Evolutionary conservation across 805 yeast species (phyloP).

Genomic region (Saturnispora quitensis): DNA sequence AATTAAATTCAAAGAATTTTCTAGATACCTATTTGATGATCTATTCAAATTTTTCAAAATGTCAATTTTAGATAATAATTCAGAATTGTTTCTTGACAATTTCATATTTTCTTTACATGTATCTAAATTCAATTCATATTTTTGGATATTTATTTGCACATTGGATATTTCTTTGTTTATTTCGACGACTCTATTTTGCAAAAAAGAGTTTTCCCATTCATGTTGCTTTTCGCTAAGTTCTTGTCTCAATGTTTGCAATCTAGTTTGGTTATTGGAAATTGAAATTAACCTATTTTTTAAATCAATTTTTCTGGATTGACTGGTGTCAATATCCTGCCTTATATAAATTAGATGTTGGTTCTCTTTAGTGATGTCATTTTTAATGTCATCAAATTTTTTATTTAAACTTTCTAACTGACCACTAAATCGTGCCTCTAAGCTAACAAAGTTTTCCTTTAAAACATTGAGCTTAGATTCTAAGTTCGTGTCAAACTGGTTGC

Average conservation of each 20-base stretch:
- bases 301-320: slow-evolving; percentile 27
- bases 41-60: slow-evolving; percentile 15
- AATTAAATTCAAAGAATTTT: slow-evolving; percentile 7
- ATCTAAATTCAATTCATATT: slow-evolving; percentile 41
- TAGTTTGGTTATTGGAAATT: slow-evolving; percentile 36
- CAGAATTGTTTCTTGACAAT: slow-evolving; percentile 48
- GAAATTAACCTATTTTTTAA: slow-evolving; percentile 32
- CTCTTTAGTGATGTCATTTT: slow-evolving; percentile 33
- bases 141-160: slow-evolving; percentile 29
- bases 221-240: slow-evolving; percentile 32
- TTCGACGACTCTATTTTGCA: slow-evolving; percentile 20
- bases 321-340: slow-evolving; percentile 31
- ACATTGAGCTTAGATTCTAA: slow-evolving; percentile 10
- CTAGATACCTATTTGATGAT: slow-evolving; percentile 14
- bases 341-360: slow-evolving; percentile 35
- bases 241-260: slow-evolving; percentile 36
- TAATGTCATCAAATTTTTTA: slow-evolving; percentile 13
- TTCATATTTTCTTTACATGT: slow-evolving; percentile 41
- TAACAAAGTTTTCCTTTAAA: slow-evolving; percentile 5
- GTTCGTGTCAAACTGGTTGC: slow-evolving; percentile 8
- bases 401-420: slow-evolving; percentile 12
- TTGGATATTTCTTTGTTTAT: slow-evolving; percentile 30
- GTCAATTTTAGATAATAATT: slow-evolving; percentile 44
- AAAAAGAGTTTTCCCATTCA: slow-evolving; percentile 27
- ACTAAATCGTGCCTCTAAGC: slow-evolving; percentile 4